phyloP scores from a whole-genome alignment of 441 rosid species.

The Eutrema salsugineum region DNA sequence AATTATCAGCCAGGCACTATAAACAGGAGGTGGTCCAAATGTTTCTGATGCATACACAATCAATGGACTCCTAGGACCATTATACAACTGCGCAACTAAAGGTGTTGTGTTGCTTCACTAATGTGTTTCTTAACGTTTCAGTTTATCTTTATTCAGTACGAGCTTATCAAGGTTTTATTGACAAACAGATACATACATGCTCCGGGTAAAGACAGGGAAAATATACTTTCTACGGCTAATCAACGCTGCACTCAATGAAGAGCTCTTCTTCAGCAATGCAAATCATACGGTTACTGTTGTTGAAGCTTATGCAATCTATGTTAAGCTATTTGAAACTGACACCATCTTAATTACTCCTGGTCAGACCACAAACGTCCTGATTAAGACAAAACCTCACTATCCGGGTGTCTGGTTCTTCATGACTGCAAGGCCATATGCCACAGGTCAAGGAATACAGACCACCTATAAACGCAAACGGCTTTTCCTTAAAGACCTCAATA shows the following conservation, averaged over 20 bases:
- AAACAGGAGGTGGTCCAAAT: conserved; percentile 60
- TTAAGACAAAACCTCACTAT: conserved; percentile 47
- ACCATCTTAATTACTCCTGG: conserved; percentile 66
- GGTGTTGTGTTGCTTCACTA: conserved; percentile 20
- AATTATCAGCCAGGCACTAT: conserved; percentile 44
- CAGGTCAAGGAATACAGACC: conserved; percentile 58
- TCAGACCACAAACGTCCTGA: conserved; percentile 68
- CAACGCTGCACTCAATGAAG: conserved; percentile 80
- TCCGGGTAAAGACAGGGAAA: conserved; percentile 67
- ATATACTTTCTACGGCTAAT: conserved; percentile 62
- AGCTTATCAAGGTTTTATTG: too few relatives aligned
- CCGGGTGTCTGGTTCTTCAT: conserved; percentile 66
- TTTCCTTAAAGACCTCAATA: neutral
- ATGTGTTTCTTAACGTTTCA: too few relatives aligned
- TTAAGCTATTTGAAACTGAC: conserved; percentile 56
- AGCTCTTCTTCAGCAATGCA: conserved; percentile 76
- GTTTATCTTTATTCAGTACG: neutral
- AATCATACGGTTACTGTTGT: conserved; percentile 59
- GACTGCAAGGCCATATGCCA: conserved; percentile 62
- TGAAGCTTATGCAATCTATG: conserved; percentile 67
- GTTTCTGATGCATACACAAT: conserved; percentile 61
- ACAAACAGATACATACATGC: conserved; percentile 55
- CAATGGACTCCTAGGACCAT: conserved; percentile 53
- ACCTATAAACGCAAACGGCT: conserved; percentile 6
- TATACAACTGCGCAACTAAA: conserved; percentile 51